These are phyloP conservation scores for Ceratocystis diversiconidia DNA, from an alignment of 2,329 filamentous ascomycete species.

Conservation along the genomic window DNA sequence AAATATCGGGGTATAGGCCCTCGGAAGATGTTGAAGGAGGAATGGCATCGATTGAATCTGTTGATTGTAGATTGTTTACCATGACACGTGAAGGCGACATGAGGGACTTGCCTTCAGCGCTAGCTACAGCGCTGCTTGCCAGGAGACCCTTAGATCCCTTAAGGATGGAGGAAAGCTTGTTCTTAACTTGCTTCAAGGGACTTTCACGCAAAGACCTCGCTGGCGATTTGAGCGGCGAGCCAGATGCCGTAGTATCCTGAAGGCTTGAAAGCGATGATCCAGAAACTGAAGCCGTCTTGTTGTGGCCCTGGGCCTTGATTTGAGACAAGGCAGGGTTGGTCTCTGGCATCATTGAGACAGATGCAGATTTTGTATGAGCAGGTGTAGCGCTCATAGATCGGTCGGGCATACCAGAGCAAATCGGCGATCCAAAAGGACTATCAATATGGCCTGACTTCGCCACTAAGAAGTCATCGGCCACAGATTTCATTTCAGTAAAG, in stretches of 20 bases:
- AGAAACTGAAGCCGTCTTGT: constrained; percentile 36
- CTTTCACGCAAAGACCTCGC: constrained; percentile 50
- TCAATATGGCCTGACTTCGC: constrained; percentile 29
- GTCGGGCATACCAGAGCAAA: not conserved
- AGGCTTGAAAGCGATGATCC: constrained; percentile 40
- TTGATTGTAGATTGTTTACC: constrained; percentile 32
- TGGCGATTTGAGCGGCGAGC: constrained; percentile 41
- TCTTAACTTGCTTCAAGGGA: constrained; percentile 81
- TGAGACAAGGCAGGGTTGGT: constrained; percentile 21
- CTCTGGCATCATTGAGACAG: constrained; percentile 41
- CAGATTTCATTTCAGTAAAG: constrained; percentile 9
- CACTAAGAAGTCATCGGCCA: constrained; percentile 26
- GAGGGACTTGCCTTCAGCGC: constrained; percentile 47
- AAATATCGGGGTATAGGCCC: constrained; percentile 33
- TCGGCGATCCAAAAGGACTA: constrained; percentile 26
- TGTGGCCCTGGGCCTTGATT: constrained; percentile 20
- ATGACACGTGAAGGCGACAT: constrained; percentile 41
- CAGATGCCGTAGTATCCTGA: constrained; percentile 24
- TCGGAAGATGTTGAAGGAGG: constrained; percentile 24
- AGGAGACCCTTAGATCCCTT: constrained; percentile 78
- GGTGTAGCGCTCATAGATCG: constrained; percentile 22
- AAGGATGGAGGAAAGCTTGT: constrained; percentile 79
- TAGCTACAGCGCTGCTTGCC: constrained; percentile 55
- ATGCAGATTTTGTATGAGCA: constrained; percentile 47
- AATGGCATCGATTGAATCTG: constrained; percentile 31